A percentile compares a stretch with the other conserved stretches of the same genome.
Evolutionary conservation across 805 yeast species (phyloP).

Genomic region (Myxozyma neotropica): DNA sequence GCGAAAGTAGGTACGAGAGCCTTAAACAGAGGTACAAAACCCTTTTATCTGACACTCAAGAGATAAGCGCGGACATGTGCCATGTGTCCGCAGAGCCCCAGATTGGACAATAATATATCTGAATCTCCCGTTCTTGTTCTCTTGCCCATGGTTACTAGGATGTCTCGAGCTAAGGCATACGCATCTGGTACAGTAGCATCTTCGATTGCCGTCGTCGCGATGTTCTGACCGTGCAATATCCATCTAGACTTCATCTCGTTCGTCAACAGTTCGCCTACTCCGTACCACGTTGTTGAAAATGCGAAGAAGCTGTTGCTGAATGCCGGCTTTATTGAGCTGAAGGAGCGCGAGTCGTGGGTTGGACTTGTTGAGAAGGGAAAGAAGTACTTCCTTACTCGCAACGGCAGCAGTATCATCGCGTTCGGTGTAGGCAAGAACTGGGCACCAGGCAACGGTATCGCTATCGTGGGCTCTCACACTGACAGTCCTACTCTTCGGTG

Average conservation of each 20-base stretch:
- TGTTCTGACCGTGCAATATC: no score
- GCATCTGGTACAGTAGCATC: constrained; percentile 21
- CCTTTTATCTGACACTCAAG: background rate
- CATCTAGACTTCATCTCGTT: constrained; percentile 64
- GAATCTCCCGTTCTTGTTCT: background rate
- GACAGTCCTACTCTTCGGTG: constrained; percentile 84
- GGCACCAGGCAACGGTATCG: constrained; percentile 75
- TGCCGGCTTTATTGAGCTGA: constrained; percentile 73
- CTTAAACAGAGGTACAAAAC: background rate
- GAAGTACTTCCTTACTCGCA: constrained; percentile 85
- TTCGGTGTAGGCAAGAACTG: constrained; percentile 77
- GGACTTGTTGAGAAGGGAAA: constrained; percentile 55
- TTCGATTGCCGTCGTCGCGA: no score
- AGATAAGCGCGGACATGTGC: no score
- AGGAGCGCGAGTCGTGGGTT: constrained; percentile 74
- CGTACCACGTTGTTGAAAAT: constrained; percentile 84
- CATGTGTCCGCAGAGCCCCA: background rate
- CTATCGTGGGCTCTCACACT: constrained; percentile 94
- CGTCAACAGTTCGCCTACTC: constrained; percentile 86
- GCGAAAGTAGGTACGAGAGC: no score
- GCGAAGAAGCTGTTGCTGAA: constrained; percentile 56
- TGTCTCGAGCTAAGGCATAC: constrained; percentile 27
- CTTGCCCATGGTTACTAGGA: constrained; percentile 19
- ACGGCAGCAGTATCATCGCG: constrained; percentile 85
- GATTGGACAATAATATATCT: background rate